Base-by-base conservation (phyloP, 257 asterid genomes). In the Cruciata laevipes region DNA sequence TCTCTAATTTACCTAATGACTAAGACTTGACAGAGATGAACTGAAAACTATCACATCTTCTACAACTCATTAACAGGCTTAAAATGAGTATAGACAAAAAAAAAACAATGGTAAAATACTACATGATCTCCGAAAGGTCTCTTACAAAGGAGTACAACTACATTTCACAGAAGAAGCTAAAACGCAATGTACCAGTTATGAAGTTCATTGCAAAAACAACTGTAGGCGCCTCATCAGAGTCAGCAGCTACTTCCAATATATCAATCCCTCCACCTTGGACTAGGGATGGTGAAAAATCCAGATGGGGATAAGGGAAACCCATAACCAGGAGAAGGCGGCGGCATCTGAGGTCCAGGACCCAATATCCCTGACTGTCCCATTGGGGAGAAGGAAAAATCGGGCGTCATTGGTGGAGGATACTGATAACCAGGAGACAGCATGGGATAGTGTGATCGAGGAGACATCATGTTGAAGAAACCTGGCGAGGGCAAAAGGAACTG, bases 201-300 rank as follows among this genome's bases (percentile, higher is more conserved):
- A 61, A 71, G 71, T 47, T 69, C 79, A 55, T 51, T 37, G 68
- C 63, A 65, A 70, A 72, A 63, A 71, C 64, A 61, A 65, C 66
- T 53, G 51, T 66, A 63, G 68, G 69, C 61, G 61, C 65, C 83
- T 72, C 69, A 69, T 35, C 69, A 49, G 53, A 53, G 77, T 78
- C 80, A 75, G 80, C 66, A 78, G 79, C 81, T 75, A 67, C 71
- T 66, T 62, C 65, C 69, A 65, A 32, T 58, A 75, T 71, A 83
- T 77, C 89, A 84, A 73, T 81, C 82, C 82, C 95, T 85, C 98
- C 98, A 91, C 77, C 92, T 76, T 69, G 98, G 96, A 75, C 98
- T 89, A 63, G 89, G 71, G 13, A 79, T 18, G 66, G 91, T 80
- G 72, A 85, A 91, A 76, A 87, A 83, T 38, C 90, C 92, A 2